Base-by-base conservation (phyloP, 1,284 basidiomycete species). In the Mrakiaceae sp. region DNA sequence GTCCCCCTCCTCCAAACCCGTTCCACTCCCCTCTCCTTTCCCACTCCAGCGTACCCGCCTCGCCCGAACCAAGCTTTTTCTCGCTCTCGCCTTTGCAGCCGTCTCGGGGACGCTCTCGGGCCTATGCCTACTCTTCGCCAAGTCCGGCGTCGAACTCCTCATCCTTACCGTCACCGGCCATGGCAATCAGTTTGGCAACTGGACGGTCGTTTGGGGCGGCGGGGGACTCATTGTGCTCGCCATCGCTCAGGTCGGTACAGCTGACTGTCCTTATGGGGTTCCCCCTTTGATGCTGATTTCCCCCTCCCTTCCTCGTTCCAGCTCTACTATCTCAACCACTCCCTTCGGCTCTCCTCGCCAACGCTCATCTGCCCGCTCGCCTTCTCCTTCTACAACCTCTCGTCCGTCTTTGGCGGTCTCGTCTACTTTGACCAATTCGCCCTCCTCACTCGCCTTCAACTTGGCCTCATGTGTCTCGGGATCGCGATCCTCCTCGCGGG, bases 321-420 rank as follows among this genome's bases (percentile, higher is more conserved):
- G 75, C 80, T 97, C 47, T 93, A 90, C 83, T 98, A 98, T 74
- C 82, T 97, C 69, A 92, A 98, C 77, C 92, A 92, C 74, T 86
- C 86, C 9, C 79, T 98, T 61, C 81, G 87, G 50, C 80, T 94
- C 52, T 88, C 88, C 7, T 84, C 88, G 70, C 94, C 94, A 0
- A 93, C 90, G 0, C 78, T 96, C 59, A 87, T 97, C 54, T 96
- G 92, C 75, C 94, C 94, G 42, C 82, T 93, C 70, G 92, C 93
- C 2, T 98, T 97, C 76, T 96, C 92, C 76, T 92, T 93, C 75
- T 98, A 96, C 78, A 97, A 96, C 72, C 77, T 94, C 7, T 90
- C 90, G 5, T 92, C 89, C 11, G 94, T 95, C 72, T 81, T 92
- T 63, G 74, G 75, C 74, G 87, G 88, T 2, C 82, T 96, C 50